These are phyloP conservation scores for Acacia melanoxylon DNA, from an alignment of 306 rosid species.

Conservation along the genomic window DNA sequence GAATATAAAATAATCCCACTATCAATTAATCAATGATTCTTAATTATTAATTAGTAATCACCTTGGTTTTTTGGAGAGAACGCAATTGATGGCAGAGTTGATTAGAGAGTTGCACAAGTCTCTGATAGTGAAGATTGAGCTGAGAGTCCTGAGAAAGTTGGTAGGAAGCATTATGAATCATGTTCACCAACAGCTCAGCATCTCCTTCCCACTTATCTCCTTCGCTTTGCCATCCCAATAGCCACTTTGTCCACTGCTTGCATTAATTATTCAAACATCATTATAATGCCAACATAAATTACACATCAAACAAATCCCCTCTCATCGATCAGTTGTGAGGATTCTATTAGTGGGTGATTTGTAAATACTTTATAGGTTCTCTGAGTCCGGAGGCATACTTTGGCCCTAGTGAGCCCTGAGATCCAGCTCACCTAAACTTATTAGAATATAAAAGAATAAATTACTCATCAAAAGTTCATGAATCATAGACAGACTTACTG, in stretches of 20 bases:
- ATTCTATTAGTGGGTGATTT: too few species aligned
- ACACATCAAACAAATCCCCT: too few species aligned
- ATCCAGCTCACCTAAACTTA: too few species aligned
- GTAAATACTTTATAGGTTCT: too few species aligned
- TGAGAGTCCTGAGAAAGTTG: conserved; percentile 25
- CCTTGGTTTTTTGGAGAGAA: conserved; percentile 33
- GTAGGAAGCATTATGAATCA: conserved; percentile 47
- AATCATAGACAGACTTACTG: not conserved
- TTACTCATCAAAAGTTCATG: not conserved
- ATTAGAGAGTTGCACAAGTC: conserved; percentile 47
- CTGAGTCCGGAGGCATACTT: too few species aligned
- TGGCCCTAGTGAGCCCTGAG: too few species aligned
- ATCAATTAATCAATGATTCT: too few species aligned
- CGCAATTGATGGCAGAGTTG: conserved; percentile 45
- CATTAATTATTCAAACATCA: too few species aligned
- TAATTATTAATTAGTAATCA: not conserved
- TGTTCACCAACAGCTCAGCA: conserved; percentile 53
- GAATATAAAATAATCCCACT: not conserved
- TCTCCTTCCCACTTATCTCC: conserved; percentile 47
- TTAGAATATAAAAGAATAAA: too few species aligned
- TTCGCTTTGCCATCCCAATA: conserved; percentile 51
- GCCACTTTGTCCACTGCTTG: conserved; percentile 60
- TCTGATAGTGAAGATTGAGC: conserved; percentile 30
- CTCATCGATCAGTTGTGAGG: too few species aligned
- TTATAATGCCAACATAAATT: not conserved